Percentiles rank a stretch among this genome's conserved stretches.
Evolutionary conservation across 1,284 basidiomycete species (phyloP).

Genomic region (Moesziomyces sp.): DNA sequence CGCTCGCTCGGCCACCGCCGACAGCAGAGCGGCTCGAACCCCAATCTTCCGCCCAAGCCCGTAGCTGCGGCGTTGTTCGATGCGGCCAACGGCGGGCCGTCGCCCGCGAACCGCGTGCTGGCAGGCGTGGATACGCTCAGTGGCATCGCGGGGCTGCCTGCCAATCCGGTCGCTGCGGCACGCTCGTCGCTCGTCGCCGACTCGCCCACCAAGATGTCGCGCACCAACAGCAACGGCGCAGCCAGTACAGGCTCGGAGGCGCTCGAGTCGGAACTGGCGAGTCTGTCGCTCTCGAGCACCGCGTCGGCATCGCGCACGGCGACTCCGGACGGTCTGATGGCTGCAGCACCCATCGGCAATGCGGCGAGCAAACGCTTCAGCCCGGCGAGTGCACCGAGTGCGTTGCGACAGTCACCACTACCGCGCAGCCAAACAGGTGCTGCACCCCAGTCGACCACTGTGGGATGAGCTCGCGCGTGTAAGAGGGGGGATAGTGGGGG

Average conservation of each 20-base stretch:
- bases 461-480: background rate
- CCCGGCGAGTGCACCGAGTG: conserved; percentile 2
- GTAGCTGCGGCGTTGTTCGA: conserved; percentile 62
- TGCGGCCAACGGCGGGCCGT: conserved; percentile 61
- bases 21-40: conserved; percentile 53
- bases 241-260: conserved; percentile 1
- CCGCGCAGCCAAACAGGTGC: background rate
- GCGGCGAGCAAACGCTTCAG: conserved; percentile 7
- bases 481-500: too few relatives aligned
- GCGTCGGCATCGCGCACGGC: background rate
- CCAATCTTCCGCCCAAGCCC: conserved; percentile 58
- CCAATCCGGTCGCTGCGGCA: conserved; percentile 40
- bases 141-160: conserved; percentile 46
- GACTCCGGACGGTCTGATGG: conserved; percentile 3
- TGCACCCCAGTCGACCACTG: background rate
- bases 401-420: conserved; percentile 1
- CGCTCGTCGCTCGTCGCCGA: conserved; percentile 20
- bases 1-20: conserved; percentile 48
- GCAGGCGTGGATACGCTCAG: conserved; percentile 44
- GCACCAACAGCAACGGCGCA: conserved; percentile 21
- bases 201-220: conserved; percentile 31
- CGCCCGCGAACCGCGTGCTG: conserved; percentile 54
- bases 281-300: conserved; percentile 12
- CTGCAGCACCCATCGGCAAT: conserved; percentile 18
- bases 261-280: conserved; percentile 23